Conservation (phyloP, 257 asterid species). For the Primulina huaijiensis region DNA sequence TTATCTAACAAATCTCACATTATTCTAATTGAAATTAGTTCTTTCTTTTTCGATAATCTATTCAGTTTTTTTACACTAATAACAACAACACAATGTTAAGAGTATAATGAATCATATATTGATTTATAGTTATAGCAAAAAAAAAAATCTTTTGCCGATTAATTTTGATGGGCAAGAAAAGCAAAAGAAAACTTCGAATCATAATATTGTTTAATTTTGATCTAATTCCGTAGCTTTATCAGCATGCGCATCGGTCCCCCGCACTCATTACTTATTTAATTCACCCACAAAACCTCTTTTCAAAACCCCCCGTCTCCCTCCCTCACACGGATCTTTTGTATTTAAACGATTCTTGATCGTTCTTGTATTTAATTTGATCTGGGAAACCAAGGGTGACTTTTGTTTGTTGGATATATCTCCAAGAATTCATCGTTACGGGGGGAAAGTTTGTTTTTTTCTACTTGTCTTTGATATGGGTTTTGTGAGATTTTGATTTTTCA, state of each 20-base stretch:
- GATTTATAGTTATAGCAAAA: no score
- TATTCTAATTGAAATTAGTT: no score
- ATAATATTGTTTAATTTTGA: no score
- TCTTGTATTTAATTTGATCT: not conserved
- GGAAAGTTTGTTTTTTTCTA: constrained; percentile 12
- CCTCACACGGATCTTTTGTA: not conserved
- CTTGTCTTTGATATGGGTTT: constrained; percentile 29
- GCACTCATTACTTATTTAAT: not conserved
- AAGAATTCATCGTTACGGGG: constrained; percentile 17
- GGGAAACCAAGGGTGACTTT: not conserved
- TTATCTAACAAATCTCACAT: no score
- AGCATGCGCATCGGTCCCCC: not conserved
- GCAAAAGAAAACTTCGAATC: not conserved
- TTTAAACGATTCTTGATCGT: not conserved
- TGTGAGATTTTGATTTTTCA: constrained; percentile 26
- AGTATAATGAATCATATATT: no score
- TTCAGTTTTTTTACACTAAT: no score
- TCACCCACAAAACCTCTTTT: not conserved
- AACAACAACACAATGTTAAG: no score
- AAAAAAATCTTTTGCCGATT: no score
- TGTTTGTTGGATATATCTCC: not conserved
- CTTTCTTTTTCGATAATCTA: no score
- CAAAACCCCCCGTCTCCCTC: not conserved
- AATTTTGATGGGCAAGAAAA: no score
- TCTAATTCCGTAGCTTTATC: not conserved